These are phyloP conservation scores for Fusarium sacchari DNA, from an alignment of 2,329 filamentous ascomycete genomes.

Conservation along the genomic window DNA sequence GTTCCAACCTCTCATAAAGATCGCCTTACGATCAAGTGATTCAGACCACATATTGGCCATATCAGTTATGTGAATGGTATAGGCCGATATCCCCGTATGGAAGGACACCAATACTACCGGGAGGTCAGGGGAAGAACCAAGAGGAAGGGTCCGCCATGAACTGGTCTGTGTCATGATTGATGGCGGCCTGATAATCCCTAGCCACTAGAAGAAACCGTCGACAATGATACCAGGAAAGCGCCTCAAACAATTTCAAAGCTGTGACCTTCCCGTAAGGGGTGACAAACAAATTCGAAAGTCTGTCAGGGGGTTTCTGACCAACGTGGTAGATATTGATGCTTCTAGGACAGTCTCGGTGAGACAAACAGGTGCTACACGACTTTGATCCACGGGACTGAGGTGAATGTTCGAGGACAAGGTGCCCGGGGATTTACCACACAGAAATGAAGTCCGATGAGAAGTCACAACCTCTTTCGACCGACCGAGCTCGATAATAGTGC, in stretches of 20 bases:
- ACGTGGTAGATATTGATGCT: background rate
- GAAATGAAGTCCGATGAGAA: background rate
- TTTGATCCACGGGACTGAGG: background rate
- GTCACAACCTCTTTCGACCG: slow-evolving; percentile 9
- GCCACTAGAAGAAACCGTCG: background rate
- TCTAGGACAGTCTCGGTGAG: background rate
- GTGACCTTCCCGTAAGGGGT: background rate
- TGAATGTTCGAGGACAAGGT: background rate
- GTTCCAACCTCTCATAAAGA: slow-evolving; percentile 69
- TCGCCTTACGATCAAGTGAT: slow-evolving; percentile 66
- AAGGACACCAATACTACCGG: slow-evolving; percentile 73
- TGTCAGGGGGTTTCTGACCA: background rate
- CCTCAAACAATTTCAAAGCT: background rate
- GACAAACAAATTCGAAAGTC: background rate
- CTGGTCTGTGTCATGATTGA: slow-evolving; percentile 46
- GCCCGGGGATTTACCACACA: slow-evolving; percentile 8
- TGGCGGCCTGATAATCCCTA: background rate
- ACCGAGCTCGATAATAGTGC: background rate
- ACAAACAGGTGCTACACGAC: background rate
- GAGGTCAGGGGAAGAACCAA: slow-evolving; percentile 52
- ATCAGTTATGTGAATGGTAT: slow-evolving; percentile 75
- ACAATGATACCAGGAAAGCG: background rate
- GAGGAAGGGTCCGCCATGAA: slow-evolving; percentile 61
- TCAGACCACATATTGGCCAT: slow-evolving; percentile 80
- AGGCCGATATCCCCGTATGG: slow-evolving; percentile 64